A percentile compares a stretch with the other conserved stretches of the same genome.
phyloP scores from a whole-genome alignment of 805 yeast species.

The Spencermartinsiella europaea region DNA sequence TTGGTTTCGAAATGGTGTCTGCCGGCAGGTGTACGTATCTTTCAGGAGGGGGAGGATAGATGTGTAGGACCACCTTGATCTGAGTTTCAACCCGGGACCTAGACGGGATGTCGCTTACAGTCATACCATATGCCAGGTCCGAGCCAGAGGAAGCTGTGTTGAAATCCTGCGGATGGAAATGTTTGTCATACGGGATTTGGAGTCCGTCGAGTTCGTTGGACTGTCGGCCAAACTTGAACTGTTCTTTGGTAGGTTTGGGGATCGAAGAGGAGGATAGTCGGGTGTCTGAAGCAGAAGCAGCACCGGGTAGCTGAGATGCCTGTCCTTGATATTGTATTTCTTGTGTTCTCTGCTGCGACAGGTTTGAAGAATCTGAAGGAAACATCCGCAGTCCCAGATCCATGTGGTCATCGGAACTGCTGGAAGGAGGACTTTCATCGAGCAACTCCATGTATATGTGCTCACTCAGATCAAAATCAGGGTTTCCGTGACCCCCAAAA shows the following conservation, averaged over 20 bases:
- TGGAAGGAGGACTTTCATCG: constrained; percentile 5
- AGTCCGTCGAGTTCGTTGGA: neutral
- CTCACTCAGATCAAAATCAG: constrained; percentile 20
- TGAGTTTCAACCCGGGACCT: constrained; percentile 94
- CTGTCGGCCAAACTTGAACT: neutral
- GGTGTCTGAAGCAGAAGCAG: neutral
- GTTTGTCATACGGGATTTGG: neutral
- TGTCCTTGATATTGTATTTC: neutral
- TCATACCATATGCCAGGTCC: constrained; percentile 12
- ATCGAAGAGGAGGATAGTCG: neutral
- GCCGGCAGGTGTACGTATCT: constrained; percentile 73
- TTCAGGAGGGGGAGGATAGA: constrained; percentile 76
- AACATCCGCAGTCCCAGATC: neutral
- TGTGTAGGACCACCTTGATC: constrained; percentile 63
- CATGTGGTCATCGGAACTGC: neutral
- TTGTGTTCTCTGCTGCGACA: neutral
- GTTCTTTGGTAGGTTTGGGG: neutral
- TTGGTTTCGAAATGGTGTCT: constrained; percentile 82
- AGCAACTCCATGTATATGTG: constrained; percentile 24
- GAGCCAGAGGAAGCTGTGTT: constrained; percentile 10
- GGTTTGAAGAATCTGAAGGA: neutral
- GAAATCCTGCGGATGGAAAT: constrained; percentile 6
- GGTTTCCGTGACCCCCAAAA: neutral
- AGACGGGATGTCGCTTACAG: constrained; percentile 60
- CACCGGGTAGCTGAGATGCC: neutral